Evolutionary conservation across 345 rosid species (phyloP).

Genomic region (Euphorbia tirucalli): DNA sequence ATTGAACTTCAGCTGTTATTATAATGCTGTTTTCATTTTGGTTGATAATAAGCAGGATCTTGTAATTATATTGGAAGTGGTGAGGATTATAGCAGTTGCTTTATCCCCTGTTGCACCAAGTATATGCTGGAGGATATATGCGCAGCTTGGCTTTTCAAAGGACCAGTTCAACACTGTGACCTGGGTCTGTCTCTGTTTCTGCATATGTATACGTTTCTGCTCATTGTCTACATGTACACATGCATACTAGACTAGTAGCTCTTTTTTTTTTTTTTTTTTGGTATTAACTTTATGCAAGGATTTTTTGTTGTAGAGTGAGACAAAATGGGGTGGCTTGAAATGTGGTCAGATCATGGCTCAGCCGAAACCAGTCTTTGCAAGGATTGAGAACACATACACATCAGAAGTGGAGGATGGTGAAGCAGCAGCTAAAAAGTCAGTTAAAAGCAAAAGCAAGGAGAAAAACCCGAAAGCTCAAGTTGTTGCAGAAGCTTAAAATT

Average conservation of each 20-base stretch:
- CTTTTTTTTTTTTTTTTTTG: background rate
- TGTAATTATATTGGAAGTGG: conserved; percentile 75
- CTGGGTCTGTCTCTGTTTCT: conserved; percentile 52
- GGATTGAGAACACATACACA: conserved; percentile 61
- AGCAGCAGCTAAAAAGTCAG: conserved; percentile 31
- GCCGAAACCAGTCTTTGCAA: conserved; percentile 75
- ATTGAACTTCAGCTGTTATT: background rate
- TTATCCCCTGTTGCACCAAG: conserved; percentile 72
- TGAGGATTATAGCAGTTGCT: conserved; percentile 82
- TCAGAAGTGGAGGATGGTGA: conserved; percentile 35
- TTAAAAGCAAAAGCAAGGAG: conserved; percentile 41
- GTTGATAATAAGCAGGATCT: conserved; percentile 53
- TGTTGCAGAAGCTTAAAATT: conserved; percentile 43
- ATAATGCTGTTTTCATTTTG: conserved; percentile 10
- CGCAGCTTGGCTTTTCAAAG: conserved; percentile 76
- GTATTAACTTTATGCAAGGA: background rate
- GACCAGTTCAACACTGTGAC: conserved; percentile 49
- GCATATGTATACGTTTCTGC: background rate
- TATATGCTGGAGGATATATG: conserved; percentile 64
- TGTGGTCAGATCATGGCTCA: conserved; percentile 83
- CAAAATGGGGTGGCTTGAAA: conserved; percentile 90
- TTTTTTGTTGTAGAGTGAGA: conserved; percentile 45
- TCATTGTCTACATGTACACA: background rate
- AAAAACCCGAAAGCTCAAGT: conserved; percentile 42
- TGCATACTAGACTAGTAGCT: background rate